phyloP scores from a whole-genome alignment of 2,329 filamentous ascomycete genomes.

The Colletotrichum tofieldiae region DNA sequence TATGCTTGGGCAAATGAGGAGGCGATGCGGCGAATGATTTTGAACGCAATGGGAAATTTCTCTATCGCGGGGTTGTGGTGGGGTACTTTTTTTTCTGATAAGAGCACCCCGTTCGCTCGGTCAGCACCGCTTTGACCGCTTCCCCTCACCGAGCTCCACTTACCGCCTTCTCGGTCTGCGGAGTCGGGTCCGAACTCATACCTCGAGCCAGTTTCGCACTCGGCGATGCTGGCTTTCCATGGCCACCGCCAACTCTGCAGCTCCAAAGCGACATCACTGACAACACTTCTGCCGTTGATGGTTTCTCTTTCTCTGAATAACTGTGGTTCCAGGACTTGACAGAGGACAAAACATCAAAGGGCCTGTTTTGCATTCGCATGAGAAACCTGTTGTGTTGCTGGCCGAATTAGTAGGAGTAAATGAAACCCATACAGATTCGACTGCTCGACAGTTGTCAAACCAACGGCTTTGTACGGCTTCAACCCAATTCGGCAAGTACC shows the following conservation, averaged over 20 bases:
- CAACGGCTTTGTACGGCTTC: too few species aligned
- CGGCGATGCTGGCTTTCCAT: neutral
- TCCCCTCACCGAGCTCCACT: neutral
- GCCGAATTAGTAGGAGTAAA: too few species aligned
- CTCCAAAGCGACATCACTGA: too few species aligned
- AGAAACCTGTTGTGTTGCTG: too few species aligned
- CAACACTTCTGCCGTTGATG: neutral
- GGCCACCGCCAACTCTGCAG: too few species aligned
- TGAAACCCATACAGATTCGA: too few species aligned
- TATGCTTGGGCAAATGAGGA: neutral
- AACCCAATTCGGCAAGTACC: too few species aligned
- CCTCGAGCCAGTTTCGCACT: neutral
- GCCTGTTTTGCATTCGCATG: neutral
- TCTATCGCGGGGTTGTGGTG: slow-evolving; percentile 44
- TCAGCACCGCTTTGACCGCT: slow-evolving; percentile 1
- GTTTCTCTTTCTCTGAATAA: too few species aligned
- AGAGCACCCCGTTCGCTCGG: slow-evolving; percentile 8
- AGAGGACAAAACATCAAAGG: too few species aligned
- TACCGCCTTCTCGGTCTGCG: neutral
- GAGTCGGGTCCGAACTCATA: neutral
- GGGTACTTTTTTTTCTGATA: slow-evolving; percentile 37
- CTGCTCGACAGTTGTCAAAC: too few species aligned
- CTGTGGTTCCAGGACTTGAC: too few species aligned
- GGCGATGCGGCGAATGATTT: slow-evolving; percentile 36
- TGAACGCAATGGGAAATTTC: slow-evolving; percentile 41